phyloP scores from a whole-genome alignment of 148 eudicot genomes.

The Tetragonia tetragonoides region DNA sequence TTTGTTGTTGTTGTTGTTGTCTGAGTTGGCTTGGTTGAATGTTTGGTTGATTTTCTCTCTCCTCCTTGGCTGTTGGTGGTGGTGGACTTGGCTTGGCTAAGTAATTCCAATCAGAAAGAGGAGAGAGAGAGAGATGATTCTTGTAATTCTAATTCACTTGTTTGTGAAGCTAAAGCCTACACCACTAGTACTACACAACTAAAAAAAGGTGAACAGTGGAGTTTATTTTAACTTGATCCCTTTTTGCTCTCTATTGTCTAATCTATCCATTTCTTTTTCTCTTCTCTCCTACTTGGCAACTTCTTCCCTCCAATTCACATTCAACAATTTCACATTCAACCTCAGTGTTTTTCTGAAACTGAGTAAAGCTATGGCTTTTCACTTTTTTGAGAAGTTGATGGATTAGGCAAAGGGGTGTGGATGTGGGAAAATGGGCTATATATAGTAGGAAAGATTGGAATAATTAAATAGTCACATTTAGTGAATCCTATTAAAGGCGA shows the following conservation, averaged over 20 bases:
- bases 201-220: too few species aligned
- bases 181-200: too few species aligned
- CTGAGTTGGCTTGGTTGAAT: not conserved
- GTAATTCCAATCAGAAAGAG: not conserved
- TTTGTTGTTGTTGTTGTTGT: not conserved
- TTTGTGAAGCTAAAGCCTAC: too few species aligned
- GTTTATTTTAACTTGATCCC: too few species aligned
- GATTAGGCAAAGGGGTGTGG: not conserved
- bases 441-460: not conserved
- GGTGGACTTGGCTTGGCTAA: slow-evolving; percentile 15
- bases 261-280: not conserved
- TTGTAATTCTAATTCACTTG: not conserved
- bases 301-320: not conserved
- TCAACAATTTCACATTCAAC: too few species aligned
- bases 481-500: not conserved
- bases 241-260: too few species aligned
- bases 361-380: not conserved
- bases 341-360: too few species aligned
- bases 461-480: not conserved
- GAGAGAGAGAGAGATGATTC: not conserved
- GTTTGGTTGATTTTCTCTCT: slow-evolving; percentile 17
- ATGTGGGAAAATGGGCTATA: not conserved
- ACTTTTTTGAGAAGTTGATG: not conserved
- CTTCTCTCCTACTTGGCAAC: not conserved
- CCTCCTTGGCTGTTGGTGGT: not conserved